Evolutionary conservation across 2,329 filamentous ascomycete genomes (phyloP), one percentile per base, ranked within the genome.

Genomic region (Exserohilum rostratum): DNA sequence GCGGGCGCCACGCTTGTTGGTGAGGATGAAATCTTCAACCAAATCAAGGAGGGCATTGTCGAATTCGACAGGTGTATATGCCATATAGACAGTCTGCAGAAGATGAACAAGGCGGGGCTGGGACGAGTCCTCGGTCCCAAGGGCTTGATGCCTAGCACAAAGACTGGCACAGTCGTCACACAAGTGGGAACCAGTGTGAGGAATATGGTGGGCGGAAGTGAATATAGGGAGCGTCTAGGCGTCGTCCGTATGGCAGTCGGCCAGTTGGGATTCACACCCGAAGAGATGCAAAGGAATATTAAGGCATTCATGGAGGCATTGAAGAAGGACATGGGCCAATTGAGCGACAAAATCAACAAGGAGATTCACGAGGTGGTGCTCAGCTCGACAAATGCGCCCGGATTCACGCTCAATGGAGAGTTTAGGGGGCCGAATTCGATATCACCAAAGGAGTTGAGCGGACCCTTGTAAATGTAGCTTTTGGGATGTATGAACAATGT

Each of bases 61-160:
- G 85, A 91, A 22, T 99, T 98, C 73, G 95, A 98, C 74, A 84
- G 90, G 50, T 89, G 92, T 59, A 86, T 99, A 65, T 96, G 91
- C 78, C 93, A 97, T 76, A 82, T 83, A 46, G 86, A 90, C 65
- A 92, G 88, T 65, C 81, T 95, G 64, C 83, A 84, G 47, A 91
- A 90, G 52, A 80, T 99, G 68, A 89, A 88, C 73, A 93, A 95
- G 80, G 89, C 92, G 31, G 86, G 85, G 0, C 76, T 99, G 60
- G 93, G 90, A 60, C 85, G 88, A 62, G 83, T 96, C 38, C 81
- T 99, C 17, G 95, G 95, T 69, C 95, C 96, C 40, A 88, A 86
- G 76, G 93, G 93, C 2, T 77, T 99, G 70, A 98, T 99, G 95
- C 95, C 95, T 5, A 96, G 86, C 73, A 79, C 84, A 56, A 96